Evolutionary conservation across 1,284 basidiomycete species (phyloP).

Genomic region (Cryptococcus sp.): DNA sequence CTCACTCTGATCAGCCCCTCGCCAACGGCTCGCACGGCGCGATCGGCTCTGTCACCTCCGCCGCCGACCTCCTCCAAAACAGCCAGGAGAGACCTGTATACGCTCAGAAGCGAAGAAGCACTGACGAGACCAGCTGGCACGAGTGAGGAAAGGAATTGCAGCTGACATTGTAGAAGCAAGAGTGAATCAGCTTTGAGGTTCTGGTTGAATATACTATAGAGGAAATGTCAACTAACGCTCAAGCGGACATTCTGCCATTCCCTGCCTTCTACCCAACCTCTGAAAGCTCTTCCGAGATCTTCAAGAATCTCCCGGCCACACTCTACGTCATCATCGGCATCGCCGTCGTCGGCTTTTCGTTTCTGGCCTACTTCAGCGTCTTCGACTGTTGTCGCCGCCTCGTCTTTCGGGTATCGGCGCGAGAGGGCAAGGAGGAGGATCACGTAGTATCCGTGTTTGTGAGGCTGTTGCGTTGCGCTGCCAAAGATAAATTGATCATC

Average conservation of each 20-base stretch:
- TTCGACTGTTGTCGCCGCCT: conserved; percentile 50
- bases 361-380: conserved; percentile 37
- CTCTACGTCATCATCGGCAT: conserved; percentile 51
- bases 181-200: not conserved
- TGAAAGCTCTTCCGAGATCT: conserved; percentile 84
- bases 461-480: conserved; percentile 83
- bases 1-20: conserved; percentile 81
- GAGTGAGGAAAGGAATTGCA: conserved; percentile 86
- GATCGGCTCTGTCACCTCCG: conserved; percentile 79
- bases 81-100: conserved; percentile 76
- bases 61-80: conserved; percentile 90
- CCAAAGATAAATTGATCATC: not conserved
- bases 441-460: conserved; percentile 85
- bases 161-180: conserved; percentile 55
- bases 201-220: not conserved
- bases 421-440: conserved; percentile 71
- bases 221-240: conserved; percentile 62
- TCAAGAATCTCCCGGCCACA: conserved; percentile 76
- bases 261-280: conserved; percentile 77
- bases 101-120: conserved; percentile 69
- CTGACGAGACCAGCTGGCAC: conserved; percentile 73
- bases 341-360: conserved; percentile 33
- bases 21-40: conserved; percentile 79
- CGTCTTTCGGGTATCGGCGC: conserved; percentile 51
- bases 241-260: conserved; percentile 85